Base-by-base conservation (phyloP, 2,329 filamentous ascomycete genomes). In the Arthroderma sp. region DNA sequence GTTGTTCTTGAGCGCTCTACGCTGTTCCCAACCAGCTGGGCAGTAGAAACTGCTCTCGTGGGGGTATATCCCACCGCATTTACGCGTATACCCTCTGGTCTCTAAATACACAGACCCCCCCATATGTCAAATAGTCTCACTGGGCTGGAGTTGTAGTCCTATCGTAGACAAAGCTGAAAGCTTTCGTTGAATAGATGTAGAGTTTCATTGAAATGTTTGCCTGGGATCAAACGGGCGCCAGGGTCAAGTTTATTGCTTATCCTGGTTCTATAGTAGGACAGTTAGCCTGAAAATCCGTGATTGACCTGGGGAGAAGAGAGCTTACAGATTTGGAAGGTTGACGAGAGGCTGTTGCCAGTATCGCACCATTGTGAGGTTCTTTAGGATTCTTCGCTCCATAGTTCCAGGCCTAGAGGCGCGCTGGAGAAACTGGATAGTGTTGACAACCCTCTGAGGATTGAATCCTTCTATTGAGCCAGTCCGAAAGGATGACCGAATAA, bases 181-280 rank as follows among this genome's bases (percentile, higher is more conserved):
- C 65, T 71, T 49, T 70, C 67, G 50, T 72, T 71, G 29, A 72
- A 52, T 50, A 69, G 63, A 48, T 63, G 59, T 40, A 71, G 51
- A 4, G 67, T 70, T 42, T 61, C 57, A 45, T 65, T 61, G 49
- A 68, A 68, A 45, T 70, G 66, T n/a, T 57, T 50, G 44, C 57
- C 61, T 30, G 60, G 56, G 41, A 57, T 57, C 42, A 55, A 55
- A 29, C 61, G 61, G n/a, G 66, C 47, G 37, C 53, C 50, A 10
- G 40, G 44, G 41, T 43, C 45, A 11, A 40, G 38, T 50, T 37
- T 53, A 49, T 29, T 44, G n/a, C 44, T 43, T 15, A 39, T 43
- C 28, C 40, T 46, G 9, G 40, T 9, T 22, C 15, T 22, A 22
- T 22, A 22, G 15, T 22, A 22, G 15, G 15, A 22, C 15, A 22